Evolutionary conservation across 805 yeast species (phyloP).

Genomic region (Yamadazyma takamatsuzukensis): DNA sequence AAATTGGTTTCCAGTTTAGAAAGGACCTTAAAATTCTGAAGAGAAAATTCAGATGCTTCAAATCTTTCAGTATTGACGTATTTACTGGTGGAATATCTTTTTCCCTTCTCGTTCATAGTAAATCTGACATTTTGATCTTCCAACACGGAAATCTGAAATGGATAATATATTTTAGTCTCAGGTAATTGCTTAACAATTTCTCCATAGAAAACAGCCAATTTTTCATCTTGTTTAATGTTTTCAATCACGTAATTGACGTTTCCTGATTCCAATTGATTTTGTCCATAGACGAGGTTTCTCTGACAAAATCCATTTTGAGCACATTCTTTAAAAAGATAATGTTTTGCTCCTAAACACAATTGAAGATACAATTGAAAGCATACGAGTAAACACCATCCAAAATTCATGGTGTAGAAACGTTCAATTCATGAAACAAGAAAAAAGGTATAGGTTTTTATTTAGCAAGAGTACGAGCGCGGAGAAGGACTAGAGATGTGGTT

Average conservation of each 20-base stretch:
- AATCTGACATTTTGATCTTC: slow-evolving; percentile 59
- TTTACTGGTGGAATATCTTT: slow-evolving; percentile 14
- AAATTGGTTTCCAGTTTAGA: no score
- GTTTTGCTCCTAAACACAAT: no score
- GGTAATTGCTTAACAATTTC: slow-evolving; percentile 5
- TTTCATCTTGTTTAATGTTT: slow-evolving; percentile 1
- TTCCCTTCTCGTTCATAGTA: slow-evolving; percentile 58
- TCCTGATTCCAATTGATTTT: slow-evolving; percentile 3
- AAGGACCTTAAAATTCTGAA: slow-evolving; percentile 53
- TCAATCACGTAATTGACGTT: slow-evolving; percentile 3
- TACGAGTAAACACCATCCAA: no score
- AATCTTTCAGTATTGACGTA: slow-evolving; percentile 47
- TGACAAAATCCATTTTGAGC: slow-evolving; percentile 78
- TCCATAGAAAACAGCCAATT: slow-evolving; percentile 6
- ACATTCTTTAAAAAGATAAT: slow-evolving; percentile 72
- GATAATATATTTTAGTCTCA: slow-evolving; percentile 34
- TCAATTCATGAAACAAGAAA: no score
- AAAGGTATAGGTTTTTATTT: no score
- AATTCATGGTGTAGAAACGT: no score
- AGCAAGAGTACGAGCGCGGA: no score
- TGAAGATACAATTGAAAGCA: no score
- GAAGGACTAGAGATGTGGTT: no score
- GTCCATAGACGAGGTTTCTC: slow-evolving; percentile 70
- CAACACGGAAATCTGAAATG: slow-evolving; percentile 56
- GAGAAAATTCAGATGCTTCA: slow-evolving; percentile 50